phyloP scores from a whole-genome alignment of 164 flowering plant genomes.

The Cinnamomum micranthum region DNA sequence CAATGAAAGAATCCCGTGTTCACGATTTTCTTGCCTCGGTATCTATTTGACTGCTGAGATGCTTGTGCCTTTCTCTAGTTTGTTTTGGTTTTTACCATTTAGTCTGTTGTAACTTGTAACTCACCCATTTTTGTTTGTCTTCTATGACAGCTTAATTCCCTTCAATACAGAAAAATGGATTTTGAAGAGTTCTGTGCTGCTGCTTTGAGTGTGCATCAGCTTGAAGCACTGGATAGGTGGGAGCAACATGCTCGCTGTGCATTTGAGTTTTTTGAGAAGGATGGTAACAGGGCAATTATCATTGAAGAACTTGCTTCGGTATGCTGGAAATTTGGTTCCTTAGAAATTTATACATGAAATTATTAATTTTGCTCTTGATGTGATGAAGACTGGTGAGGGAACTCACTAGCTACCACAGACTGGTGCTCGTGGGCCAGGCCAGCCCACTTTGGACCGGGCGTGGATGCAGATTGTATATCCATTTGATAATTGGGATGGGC shows the following conservation, averaged over 20 bases:
- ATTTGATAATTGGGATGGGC: too few species aligned
- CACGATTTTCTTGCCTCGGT: conserved; percentile 71
- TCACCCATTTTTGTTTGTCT: not conserved
- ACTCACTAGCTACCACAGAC: not conserved
- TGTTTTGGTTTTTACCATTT: not conserved
- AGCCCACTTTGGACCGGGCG: too few species aligned
- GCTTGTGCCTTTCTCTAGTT: not conserved
- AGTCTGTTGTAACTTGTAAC: not conserved
- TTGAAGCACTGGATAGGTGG: conserved; percentile 86
- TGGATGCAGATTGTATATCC: too few species aligned
- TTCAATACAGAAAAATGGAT: conserved; percentile 87
- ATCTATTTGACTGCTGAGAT: conserved; percentile 9
- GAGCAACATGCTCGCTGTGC: conserved; percentile 93
- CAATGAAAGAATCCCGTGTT: conserved; percentile 89
- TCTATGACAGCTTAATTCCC: conserved; percentile 60
- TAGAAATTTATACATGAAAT: not conserved
- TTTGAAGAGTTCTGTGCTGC: conserved; percentile 96
- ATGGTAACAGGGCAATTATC: conserved; percentile 83
- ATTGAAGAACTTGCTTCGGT: conserved; percentile 95
- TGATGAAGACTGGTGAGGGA: not conserved
- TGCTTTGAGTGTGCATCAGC: conserved; percentile 78
- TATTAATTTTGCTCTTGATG: not conserved
- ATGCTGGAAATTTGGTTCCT: conserved; percentile 17
- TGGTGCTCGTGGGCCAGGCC: not conserved
- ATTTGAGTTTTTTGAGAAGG: conserved; percentile 81